phyloP scores from a whole-genome alignment of 2,329 filamentous ascomycete genomes.

The Colletotrichum camelliae region DNA sequence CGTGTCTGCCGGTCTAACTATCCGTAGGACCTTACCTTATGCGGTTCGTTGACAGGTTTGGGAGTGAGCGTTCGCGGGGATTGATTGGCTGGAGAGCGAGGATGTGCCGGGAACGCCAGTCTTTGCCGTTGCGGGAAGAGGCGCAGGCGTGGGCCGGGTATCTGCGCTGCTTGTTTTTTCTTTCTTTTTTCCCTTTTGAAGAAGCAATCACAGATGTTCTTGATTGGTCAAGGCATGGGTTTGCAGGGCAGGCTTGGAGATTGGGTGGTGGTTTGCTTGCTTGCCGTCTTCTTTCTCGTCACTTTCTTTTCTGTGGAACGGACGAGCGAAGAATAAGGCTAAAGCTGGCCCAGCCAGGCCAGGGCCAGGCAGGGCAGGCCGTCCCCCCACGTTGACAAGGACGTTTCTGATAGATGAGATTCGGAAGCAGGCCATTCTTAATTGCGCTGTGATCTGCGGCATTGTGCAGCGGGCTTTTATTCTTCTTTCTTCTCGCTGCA shows the following conservation, averaged over 20 bases:
- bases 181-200: neutral
- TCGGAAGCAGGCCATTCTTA: neutral
- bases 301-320: neutral
- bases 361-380: neutral
- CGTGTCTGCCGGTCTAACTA: neutral
- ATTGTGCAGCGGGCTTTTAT: neutral
- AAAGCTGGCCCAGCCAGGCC: neutral
- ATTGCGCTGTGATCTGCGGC: neutral
- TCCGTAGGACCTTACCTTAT: neutral
- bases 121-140: neutral
- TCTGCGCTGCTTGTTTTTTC: neutral
- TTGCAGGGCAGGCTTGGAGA: neutral
- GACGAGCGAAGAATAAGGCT: neutral
- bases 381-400: neutral
- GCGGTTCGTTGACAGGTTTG: neutral
- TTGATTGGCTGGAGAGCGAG: neutral
- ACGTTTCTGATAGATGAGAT: neutral
- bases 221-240: neutral
- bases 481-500: neutral
- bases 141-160: neutral
- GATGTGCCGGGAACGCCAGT: neutral
- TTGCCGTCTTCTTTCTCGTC: neutral
- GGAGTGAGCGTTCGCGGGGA: neutral
- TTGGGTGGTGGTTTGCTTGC: neutral
- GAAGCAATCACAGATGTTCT: neutral